Evolutionary conservation across 2,329 filamentous ascomycete genomes (phyloP), one percentile per base, ranked within the genome.

Genomic region (Alternaria postmessia): DNA sequence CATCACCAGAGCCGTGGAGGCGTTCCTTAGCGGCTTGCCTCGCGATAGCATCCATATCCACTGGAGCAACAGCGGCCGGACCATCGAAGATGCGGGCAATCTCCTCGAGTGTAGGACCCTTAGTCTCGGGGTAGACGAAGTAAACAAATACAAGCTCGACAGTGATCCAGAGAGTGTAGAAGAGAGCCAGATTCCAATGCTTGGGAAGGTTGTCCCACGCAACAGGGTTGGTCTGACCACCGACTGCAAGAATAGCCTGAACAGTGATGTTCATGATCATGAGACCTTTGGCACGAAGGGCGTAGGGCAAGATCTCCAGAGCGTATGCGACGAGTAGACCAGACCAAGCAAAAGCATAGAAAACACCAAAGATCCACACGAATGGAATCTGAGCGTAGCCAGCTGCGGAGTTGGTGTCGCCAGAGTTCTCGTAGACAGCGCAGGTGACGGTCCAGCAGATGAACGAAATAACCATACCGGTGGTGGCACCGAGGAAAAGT

Each of bases 81-180:
- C 88, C 89, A 65, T 91, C 89, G 68, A 91, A 91, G 73, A 91
- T 89, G 66, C 85, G 85, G 53, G 88, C 86, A 64, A 90, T 85
- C 74, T 90, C 88, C 74, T 91, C 89, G 0, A 91, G 86, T 2
- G 88, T 91, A 0, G 88, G 87, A 2, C 89, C 89, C 71, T 87
- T 88, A 14, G 89, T 92, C 80, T 92, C 68, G 20, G 65, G 65
- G 41, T 70, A 70, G 18, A 69, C 61, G 44, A 69, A 68, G 61
- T 69, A 89, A 26, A 90, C 86, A 65, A 89, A 88, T 52, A 85
- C 63, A 41, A 89, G 79, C 74, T 89, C 86, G 71, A 83, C 75
- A 22, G 83, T 78, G 71, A 89, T 85, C 87, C 87, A 89, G 51
- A 86, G 28, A 20, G 86, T 87, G 79, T 89, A 89, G 79, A 89